Base-by-base conservation (phyloP, 2,329 filamentous ascomycete species). In the Laburnicola sp. region DNA sequence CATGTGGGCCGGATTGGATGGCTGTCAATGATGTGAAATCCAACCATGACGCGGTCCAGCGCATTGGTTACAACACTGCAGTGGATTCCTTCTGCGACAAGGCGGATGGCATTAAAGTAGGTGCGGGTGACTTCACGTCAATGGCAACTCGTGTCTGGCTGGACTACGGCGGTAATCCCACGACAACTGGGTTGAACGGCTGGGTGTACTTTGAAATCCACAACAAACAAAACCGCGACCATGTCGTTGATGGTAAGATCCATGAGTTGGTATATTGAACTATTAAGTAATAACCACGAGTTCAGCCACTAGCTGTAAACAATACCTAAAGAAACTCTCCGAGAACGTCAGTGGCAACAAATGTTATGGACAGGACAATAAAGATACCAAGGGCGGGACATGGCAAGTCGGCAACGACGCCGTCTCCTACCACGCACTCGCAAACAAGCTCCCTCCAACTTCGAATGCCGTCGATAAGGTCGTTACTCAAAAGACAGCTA, bases 321-420 rank as follows among this genome's bases (percentile, higher is more conserved):
- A 26, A 4, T 53, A 54, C 26, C 32, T 59, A 36, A 57, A 54
- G 26, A 48, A 45, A n/a, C 40, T 59, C 4, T 53, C 54, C 1
- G 28, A 30, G n/a, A 26, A 41, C 9, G 25, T 25, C 4, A 37
- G 32, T 28, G 41, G 35, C 16, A 47, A 47, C 23, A 50, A 50
- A 36, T 59, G 57, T 47, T 59, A 54, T n/a, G 51, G 54, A 3
- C 27, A 26, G 10, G 22, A 42, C n/a, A 44, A 48, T 40, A 42
- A 54, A 6, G 57, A 57, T 31, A 59, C 57, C n/a, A 57, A 57
- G 32, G 57, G 57, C 28, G 57, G 57, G 34, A 59, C 57, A 4
- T 59, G 39, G 36, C 57, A 59, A 45, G 54, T 59, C 16, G 54
- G 54, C 3, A 37, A 27, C 25, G 43, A 51, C 21, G 40, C 41